These are phyloP conservation scores for Suillus subalutaceus DNA, from an alignment of 768 basidiomycete species.

Conservation along the genomic window DNA sequence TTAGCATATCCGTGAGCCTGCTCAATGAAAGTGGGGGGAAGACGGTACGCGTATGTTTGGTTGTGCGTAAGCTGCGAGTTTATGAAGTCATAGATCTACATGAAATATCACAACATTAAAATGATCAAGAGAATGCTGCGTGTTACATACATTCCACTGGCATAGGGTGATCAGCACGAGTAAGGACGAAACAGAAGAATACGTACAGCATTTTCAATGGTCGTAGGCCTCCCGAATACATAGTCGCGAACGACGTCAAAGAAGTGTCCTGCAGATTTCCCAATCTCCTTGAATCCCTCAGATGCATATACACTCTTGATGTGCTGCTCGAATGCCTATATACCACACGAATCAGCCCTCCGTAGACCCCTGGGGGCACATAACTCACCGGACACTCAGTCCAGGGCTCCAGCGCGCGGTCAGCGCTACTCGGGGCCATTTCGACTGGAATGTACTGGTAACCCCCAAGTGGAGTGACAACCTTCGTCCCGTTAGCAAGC, in stretches of 20 bases:
- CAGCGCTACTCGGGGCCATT: constrained; percentile 45
- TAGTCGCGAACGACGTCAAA: constrained; percentile 67
- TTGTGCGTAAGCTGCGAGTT: constrained; percentile 81
- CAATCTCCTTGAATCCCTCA: constrained; percentile 60
- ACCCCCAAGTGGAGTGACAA: constrained; percentile 77
- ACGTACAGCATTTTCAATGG: constrained; percentile 67
- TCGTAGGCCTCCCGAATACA: constrained; percentile 65
- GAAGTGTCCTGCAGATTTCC: constrained; percentile 61
- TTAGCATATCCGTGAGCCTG: constrained; percentile 74
- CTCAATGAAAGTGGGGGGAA: constrained; percentile 72
- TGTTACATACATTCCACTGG: constrained; percentile 71
- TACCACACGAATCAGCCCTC: constrained; percentile 32
- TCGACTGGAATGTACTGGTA: constrained; percentile 91
- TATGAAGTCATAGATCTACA: constrained; percentile 75
- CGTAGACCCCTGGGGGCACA: constrained; percentile 12
- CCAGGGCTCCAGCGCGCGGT: constrained; percentile 83
- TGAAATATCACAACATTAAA: constrained; percentile 18
- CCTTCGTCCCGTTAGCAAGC: constrained; percentile 74
- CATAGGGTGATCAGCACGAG: constrained; percentile 12
- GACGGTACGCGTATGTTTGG: constrained; percentile 75
- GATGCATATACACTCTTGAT: constrained; percentile 64
- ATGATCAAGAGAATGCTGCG: not conserved
- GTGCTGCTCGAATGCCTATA: constrained; percentile 67
- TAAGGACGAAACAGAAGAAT: not conserved
- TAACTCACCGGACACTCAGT: constrained; percentile 54